A percentile compares a stretch with the other conserved stretches of the same genome.
Evolutionary conservation across 1,284 basidiomycete genomes (phyloP).

Genomic region (Paramarasmius palmivorus): DNA sequence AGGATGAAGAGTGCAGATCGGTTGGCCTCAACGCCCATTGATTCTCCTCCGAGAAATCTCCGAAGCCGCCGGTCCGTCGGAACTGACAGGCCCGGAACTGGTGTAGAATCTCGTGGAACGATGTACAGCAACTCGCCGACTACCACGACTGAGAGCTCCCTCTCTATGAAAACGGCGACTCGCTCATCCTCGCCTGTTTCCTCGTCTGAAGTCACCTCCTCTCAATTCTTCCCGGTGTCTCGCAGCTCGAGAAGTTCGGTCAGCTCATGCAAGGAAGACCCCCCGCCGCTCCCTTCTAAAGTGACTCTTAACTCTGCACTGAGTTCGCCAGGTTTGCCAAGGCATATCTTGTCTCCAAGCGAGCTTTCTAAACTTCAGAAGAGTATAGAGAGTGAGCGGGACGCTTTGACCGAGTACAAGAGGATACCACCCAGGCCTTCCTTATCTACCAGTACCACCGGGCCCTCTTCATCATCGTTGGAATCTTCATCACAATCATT

Average conservation of each 20-base stretch:
- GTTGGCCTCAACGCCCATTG: conserved; percentile 26
- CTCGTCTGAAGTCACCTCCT: conserved; percentile 55
- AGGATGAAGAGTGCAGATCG: not conserved
- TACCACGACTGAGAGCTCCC: not conserved
- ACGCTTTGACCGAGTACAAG: not conserved
- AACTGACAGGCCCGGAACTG: not conserved
- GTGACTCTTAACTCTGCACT: conserved; percentile 13
- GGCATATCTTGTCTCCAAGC: conserved; percentile 53
- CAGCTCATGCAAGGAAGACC: conserved; percentile 53
- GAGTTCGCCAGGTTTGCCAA: conserved; percentile 22
- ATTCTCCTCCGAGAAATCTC: not conserved
- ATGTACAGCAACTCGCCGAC: not conserved
- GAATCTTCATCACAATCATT: not conserved
- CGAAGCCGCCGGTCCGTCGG: not conserved
- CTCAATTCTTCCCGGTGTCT: conserved; percentile 47
- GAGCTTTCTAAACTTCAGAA: conserved; percentile 40
- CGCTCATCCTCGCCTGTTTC: conserved; percentile 56
- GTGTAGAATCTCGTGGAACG: not conserved
- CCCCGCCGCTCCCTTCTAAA: conserved; percentile 34
- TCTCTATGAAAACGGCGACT: conserved; percentile 38
- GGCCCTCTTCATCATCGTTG: not conserved
- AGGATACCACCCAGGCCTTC: not conserved
- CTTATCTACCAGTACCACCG: not conserved
- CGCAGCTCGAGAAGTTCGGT: conserved; percentile 54
- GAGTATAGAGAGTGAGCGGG: conserved; percentile 16